Percentiles rank a stretch among this genome's conserved stretches.
Evolutionary conservation across 208 protist genomes (phyloP).

Genomic region (Trypanosomatidae sp.): DNA sequence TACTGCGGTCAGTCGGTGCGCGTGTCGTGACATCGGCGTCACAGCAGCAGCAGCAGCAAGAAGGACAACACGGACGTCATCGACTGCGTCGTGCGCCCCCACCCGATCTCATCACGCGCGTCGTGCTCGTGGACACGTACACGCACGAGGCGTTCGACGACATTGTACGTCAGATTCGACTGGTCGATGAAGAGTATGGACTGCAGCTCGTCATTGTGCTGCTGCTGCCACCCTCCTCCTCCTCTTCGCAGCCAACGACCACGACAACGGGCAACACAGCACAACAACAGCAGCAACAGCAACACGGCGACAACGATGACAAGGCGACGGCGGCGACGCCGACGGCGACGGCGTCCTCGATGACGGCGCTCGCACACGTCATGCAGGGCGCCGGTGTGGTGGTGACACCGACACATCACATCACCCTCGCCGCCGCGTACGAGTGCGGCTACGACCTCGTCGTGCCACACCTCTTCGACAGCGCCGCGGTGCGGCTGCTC

Average conservation of each 20-base stretch:
- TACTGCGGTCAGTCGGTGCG: too few species aligned
- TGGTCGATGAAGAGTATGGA: conserved; percentile 42
- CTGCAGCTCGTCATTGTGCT: conserved; percentile 55
- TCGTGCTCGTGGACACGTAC: conserved; percentile 70
- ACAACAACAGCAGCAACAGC: not conserved
- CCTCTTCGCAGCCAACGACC: not conserved
- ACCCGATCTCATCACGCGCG: conserved; percentile 30
- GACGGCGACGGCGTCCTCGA: too few species aligned
- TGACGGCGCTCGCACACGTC: too few species aligned
- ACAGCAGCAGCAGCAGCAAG: conserved; percentile 4
- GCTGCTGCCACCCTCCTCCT: conserved; percentile 20
- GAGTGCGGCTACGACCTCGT: conserved; percentile 67
- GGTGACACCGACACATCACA: conserved; percentile 23
- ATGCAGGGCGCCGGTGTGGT: conserved; percentile 44
- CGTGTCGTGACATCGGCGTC: too few species aligned
- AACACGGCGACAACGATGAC: not conserved
- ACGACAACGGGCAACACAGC: not conserved
- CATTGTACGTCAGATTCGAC: conserved; percentile 53
- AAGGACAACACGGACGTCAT: not conserved
- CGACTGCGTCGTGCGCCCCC: conserved; percentile 4
- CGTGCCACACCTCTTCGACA: conserved; percentile 55
- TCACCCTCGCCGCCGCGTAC: conserved; percentile 46
- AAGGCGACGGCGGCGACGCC: not conserved
- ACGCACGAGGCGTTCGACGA: conserved; percentile 68
- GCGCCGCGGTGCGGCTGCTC: conserved; percentile 63